Base-by-base conservation (phyloP, 345 rosid genomes). In the Syzygium aromaticum region DNA sequence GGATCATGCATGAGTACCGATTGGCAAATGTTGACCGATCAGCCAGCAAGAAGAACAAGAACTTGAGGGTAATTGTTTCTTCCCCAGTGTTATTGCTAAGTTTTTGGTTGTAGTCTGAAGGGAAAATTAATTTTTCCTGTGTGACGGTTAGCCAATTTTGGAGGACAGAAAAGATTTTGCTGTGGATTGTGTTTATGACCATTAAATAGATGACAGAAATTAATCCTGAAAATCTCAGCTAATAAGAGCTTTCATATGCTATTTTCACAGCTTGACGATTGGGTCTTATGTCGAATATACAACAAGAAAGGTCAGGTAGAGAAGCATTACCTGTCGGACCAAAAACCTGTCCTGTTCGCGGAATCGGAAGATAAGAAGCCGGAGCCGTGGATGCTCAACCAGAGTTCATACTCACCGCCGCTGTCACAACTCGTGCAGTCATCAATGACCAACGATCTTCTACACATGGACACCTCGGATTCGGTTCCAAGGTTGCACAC, bases 1-100 rank as follows among this genome's bases (percentile, higher is more conserved):
- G 99, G 99, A 97, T 97, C 61, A 97, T 97, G 99, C 99, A 97
- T 7, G 99, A 97, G 83, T 97, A 97, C 86, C 98, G 99, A 54
- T 96, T 95, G 23, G 95, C 98, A 15, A 93, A 96, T 88, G 97
- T 95, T 22, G 96, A 97, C 83, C 90, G 99, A 52, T 94, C 98
- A 28, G 95, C 98, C 53, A 86, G 90, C 88, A 93, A 90, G 85
- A 96, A 89, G 78, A 93, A 87, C 89, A 73, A 73, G 80, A 93
- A 91, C 77, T 90, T 92, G 73, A 91, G 98, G 95, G 98, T 97
- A 94, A 30, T 84, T 84, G 40, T 13, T 52, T 54, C 49, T 84
- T 43, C 46, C 52, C 23, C 25, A 2, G 59, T 8, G 17, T 30
- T 52, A 30, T 51, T 54, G 46, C 64, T 11, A 21, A 28, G 5